A percentile compares a stretch with the other conserved stretches of the same genome.
These are phyloP conservation scores for Phaeosphaeria sp. DNA, from an alignment of 2,329 filamentous ascomycete species.

Conservation along the genomic window DNA sequence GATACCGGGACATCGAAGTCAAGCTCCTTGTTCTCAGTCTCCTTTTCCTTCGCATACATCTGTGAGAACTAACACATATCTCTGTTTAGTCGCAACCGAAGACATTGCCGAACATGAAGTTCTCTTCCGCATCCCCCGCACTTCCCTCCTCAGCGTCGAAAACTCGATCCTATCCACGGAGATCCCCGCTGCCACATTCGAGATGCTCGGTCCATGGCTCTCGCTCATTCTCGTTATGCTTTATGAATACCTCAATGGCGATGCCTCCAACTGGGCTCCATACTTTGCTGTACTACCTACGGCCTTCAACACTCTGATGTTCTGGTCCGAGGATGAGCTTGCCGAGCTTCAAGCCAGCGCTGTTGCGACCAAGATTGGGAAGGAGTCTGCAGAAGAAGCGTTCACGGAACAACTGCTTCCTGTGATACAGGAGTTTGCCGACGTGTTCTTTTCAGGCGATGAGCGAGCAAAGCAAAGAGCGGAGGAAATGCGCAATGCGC, in stretches of 20 bases:
- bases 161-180: slow-evolving; percentile 71
- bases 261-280: slow-evolving; percentile 72
- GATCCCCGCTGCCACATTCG: slow-evolving; percentile 51
- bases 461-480: slow-evolving; percentile 35
- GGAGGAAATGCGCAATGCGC: slow-evolving; percentile 52
- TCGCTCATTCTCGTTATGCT: slow-evolving; percentile 79
- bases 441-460: slow-evolving; percentile 50
- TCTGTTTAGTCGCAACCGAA: slow-evolving; percentile 66
- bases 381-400: slow-evolving; percentile 70
- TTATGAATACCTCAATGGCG: slow-evolving; percentile 70
- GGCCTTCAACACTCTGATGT: slow-evolving; percentile 85
- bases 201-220: slow-evolving; percentile 55
- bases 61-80: slow-evolving; percentile 15
- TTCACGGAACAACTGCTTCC: slow-evolving; percentile 67
- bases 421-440: slow-evolving; percentile 52
- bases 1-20: slow-evolving; percentile 1
- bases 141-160: slow-evolving; percentile 71
- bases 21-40: neutral
- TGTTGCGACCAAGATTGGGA: slow-evolving; percentile 78
- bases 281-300: slow-evolving; percentile 79
- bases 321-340: slow-evolving; percentile 77
- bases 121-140: slow-evolving; percentile 80
- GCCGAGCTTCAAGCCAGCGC: slow-evolving; percentile 76
- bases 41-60: neutral
- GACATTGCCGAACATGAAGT: slow-evolving; percentile 77